Evolutionary conservation across 2,329 filamentous ascomycete species (phyloP).

Genomic region (Thelonectria rubi): DNA sequence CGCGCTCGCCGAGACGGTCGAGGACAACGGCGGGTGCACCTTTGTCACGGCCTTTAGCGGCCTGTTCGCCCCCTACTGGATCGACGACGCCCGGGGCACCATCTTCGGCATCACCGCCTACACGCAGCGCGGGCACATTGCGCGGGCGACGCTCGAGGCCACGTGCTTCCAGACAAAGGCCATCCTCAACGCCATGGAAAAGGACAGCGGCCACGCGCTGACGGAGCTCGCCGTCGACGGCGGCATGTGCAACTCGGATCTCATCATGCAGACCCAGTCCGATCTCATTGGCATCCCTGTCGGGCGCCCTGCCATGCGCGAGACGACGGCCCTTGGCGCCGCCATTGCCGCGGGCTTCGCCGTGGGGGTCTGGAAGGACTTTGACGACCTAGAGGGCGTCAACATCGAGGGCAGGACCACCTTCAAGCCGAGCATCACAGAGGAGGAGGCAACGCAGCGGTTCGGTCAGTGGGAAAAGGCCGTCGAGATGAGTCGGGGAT

Average conservation of each 20-base stretch:
- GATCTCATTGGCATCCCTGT: constrained; percentile 83
- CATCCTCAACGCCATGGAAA: constrained; percentile 82
- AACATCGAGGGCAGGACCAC: constrained; percentile 74
- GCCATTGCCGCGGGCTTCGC: constrained; percentile 86
- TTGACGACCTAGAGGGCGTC: constrained; percentile 75
- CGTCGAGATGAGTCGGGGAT: constrained; percentile 81
- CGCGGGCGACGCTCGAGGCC: constrained; percentile 80
- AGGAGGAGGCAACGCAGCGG: constrained; percentile 66
- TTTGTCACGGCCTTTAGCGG: constrained; percentile 85
- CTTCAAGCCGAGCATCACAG: constrained; percentile 73
- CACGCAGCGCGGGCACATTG: constrained; percentile 80
- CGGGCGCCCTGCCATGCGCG: constrained; percentile 80
- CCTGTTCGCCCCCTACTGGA: constrained; percentile 86
- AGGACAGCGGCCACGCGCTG: constrained; percentile 78
- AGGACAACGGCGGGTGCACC: constrained; percentile 78
- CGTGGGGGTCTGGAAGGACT: constrained; percentile 76
- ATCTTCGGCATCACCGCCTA: constrained; percentile 82
- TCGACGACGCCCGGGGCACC: constrained; percentile 82
- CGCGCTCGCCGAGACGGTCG: constrained; percentile 57
- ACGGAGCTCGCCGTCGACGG: constrained; percentile 82
- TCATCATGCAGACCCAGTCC: constrained; percentile 86
- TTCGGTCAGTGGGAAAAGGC: constrained; percentile 80
- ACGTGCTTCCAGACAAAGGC: constrained; percentile 87
- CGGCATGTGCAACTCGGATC: constrained; percentile 82
- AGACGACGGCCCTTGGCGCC: constrained; percentile 83